A percentile compares a stretch with the other conserved stretches of the same genome.
Conservation (phyloP, 306 rosid genomes). For the Malus asiatica region DNA sequence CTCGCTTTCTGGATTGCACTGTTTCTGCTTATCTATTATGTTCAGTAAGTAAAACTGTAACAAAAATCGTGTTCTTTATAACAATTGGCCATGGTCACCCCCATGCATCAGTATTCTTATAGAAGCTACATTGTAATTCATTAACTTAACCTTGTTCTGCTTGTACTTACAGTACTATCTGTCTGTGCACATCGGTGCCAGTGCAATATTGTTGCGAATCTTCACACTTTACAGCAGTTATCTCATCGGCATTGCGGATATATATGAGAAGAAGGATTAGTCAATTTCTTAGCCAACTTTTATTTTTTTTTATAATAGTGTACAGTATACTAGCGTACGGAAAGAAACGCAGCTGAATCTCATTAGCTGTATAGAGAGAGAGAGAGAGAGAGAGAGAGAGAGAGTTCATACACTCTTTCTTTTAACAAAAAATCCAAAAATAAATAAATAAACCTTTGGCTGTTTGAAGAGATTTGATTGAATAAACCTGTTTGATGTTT, state of each 20-base stretch:
- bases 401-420: not conserved
- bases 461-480: too few species aligned
- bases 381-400: too few species aligned
- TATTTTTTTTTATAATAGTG: not conserved
- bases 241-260: not conserved
- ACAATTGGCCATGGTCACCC: too few species aligned
- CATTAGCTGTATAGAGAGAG: not conserved
- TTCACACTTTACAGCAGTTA: slow-evolving; percentile 3
- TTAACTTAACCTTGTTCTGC: not conserved
- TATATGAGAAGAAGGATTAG: not conserved
- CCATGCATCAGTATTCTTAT: too few species aligned
- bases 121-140: not conserved
- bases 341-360: not conserved
- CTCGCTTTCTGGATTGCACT: too few species aligned
- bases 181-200: not conserved
- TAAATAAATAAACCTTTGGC: too few species aligned
- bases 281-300: not conserved
- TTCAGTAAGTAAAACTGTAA: too few species aligned
- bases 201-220: not conserved
- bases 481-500: not conserved
- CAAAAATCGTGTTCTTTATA: too few species aligned
- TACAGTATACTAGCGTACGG: not conserved
- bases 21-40: too few species aligned
- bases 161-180: not conserved
- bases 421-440: too few species aligned